A percentile compares a stretch with the other conserved stretches of the same genome.
Conservation (phyloP, 441 rosid genomes). For the Daphne laureola region DNA sequence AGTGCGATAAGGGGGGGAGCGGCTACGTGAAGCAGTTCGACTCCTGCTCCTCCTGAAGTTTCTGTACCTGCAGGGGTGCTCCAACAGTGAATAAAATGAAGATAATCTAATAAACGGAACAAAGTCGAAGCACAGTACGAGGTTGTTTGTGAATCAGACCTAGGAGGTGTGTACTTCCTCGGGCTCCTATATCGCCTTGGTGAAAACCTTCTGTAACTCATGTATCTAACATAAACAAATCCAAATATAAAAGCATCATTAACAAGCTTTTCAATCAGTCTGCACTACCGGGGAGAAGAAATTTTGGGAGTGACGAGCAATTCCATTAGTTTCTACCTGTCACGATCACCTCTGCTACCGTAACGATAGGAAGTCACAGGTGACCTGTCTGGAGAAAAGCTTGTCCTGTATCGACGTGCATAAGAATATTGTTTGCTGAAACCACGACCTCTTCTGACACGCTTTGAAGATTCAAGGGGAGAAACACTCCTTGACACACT, state of each 20-base stretch:
- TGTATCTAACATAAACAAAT: slow-evolving; percentile 33
- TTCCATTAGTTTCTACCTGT: slow-evolving; percentile 37
- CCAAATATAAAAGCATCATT: slow-evolving; percentile 5
- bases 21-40: slow-evolving; percentile 54
- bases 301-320: neutral
- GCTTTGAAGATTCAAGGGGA: slow-evolving; percentile 70
- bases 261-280: neutral
- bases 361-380: slow-evolving; percentile 68
- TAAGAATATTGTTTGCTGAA: slow-evolving; percentile 82
- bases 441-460: slow-evolving; percentile 90
- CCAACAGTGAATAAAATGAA: neutral
- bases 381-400: slow-evolving; percentile 78
- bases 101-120: neutral
- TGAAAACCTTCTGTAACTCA: slow-evolving; percentile 71
- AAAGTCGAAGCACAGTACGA: neutral
- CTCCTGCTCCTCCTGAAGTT: slow-evolving; percentile 61
- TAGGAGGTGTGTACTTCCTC: slow-evolving; percentile 79
- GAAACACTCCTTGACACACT: slow-evolving; percentile 79
- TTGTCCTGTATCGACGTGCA: slow-evolving; percentile 76
- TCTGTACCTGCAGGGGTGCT: slow-evolving; percentile 42
- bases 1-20: slow-evolving; percentile 44
- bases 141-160: slow-evolving; percentile 28
- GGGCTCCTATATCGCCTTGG: slow-evolving; percentile 87
- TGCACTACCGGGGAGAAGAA: neutral
- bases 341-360: slow-evolving; percentile 56